Base-by-base conservation (phyloP, 2,329 filamentous ascomycete genomes). In the Colletotrichum liaoningense region DNA sequence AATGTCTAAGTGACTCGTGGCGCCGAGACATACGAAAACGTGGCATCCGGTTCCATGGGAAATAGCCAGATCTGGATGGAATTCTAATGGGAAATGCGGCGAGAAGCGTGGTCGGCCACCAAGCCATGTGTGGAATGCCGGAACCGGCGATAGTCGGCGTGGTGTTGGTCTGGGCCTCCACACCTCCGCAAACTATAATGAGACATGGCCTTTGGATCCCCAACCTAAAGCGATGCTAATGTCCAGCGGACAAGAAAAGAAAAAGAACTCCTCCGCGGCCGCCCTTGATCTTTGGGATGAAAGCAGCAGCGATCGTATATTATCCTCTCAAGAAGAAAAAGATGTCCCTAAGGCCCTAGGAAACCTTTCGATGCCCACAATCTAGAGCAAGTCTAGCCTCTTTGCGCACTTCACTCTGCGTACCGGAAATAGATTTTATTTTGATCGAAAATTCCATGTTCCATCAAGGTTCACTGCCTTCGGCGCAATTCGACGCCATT, bases 391-490 rank as follows among this genome's bases (percentile, higher is more conserved):
- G 42, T 8, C 42, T 49, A 49, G 42, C 16, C 11, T 49, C 42
- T 9, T n/a, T 49, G 42, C 38, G 38, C 14, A 42, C 33, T 35
- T 35, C 12, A 35, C 0, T 16, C 14, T 42, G 3, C 19, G 1
- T n/a, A n/a, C 19, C 5, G 19, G 14, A 49, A n/a, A 11, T n/a
- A 49, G 19, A 49, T 19, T n/a, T 49, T 3, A n/a, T 9, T n/a
- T 19, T 3, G 0, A n/a, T 0, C 4, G 6, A 49, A n/a, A 49
- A n/a, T 49, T 7, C 7, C 19, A 8, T n/a, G 19, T 0, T 4
- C 19, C 7, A 49, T 42, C 38, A 19, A 42, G 14, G 38, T 19
- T 14, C 38, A 42, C 0, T 42, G 38, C 19, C 42, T 49, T 49
- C 42, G 42, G 19, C 8, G 19, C 3, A 4, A 8, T 9, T 19